Percentiles rank a stretch among this genome's conserved stretches.
phyloP scores from a whole-genome alignment of 495 filamentous ascomycete species.

The Monascus purpureus region DNA sequence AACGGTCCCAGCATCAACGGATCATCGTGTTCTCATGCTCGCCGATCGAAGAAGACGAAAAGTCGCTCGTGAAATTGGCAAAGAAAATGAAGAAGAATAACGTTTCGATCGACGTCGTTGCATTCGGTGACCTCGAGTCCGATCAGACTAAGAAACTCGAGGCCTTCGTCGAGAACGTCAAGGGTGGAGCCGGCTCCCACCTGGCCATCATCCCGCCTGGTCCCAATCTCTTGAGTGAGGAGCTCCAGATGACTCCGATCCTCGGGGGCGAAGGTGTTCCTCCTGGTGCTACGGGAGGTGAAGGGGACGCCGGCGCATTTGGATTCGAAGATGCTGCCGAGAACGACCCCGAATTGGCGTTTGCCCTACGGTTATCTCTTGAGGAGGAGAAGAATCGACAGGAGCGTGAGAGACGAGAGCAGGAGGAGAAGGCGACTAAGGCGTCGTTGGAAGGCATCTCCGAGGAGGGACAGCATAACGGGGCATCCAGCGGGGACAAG shows the following conservation, averaged over 20 bases:
- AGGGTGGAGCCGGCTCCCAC: conserved; percentile 77
- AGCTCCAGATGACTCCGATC: conserved; percentile 85
- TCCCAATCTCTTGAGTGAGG: conserved; percentile 78
- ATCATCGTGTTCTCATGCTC: conserved; percentile 95
- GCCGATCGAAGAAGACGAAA: conserved; percentile 77
- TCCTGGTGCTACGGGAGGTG: conserved; percentile 31
- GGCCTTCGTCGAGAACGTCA: conserved; percentile 84
- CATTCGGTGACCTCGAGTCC: conserved; percentile 84
- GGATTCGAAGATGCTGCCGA: conserved; percentile 40
- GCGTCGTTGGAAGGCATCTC: conserved; percentile 62
- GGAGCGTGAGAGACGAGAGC: conserved; percentile 67
- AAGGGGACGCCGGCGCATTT: conserved; percentile 59
- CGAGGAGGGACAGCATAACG: conserved; percentile 54
- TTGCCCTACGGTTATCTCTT: conserved; percentile 94
- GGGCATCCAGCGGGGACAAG: conserved; percentile 51
- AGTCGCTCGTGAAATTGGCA: conserved; percentile 73
- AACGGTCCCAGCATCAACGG: conserved; percentile 87
- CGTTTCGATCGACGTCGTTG: conserved; percentile 81
- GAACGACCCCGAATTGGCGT: conserved; percentile 79
- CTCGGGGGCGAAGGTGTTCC: conserved; percentile 60
- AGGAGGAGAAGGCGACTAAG: conserved; percentile 58
- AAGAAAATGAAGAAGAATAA: conserved; percentile 98
- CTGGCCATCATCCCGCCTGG: conserved; percentile 84
- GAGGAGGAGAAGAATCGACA: conserved; percentile 93
- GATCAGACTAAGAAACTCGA: conserved; percentile 85